Base-by-base conservation (phyloP, 345 rosid species). In the Gossypium rotundifolium region DNA sequence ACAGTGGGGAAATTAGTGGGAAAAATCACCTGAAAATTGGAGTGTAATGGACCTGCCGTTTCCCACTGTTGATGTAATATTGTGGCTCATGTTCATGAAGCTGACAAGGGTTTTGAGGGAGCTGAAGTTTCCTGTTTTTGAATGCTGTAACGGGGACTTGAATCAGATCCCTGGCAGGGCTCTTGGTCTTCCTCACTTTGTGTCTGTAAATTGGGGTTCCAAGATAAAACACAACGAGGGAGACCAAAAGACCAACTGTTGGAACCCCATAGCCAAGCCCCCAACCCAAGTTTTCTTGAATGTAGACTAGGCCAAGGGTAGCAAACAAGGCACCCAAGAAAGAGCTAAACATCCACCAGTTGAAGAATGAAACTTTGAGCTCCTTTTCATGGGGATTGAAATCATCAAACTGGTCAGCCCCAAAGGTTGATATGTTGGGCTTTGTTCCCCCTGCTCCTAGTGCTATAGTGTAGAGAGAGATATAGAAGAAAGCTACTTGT, bases 271-370 rank as follows among this genome's bases (percentile, higher is more conserved):
- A 92, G 51, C 98, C 98, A 61, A 92, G 73, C n/a, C 92, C 94
- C 98, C 98, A 92, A 0, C 96, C 96, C 22, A 88, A 49, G 75
- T 94, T 94, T 72, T 94, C 98, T 75, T 94, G 97, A 22, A 94
- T 85, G 84, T 92, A 94, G 12, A 94, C 96, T 9, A 94, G 96
- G 11, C 92, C 88, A 4, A 90, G 75, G 2, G 94, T 92, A 1
- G 98, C 97, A 60, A 86, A 75, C 17, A 94, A 79, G 9, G 90
- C 96, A 2, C 97, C 98, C 61, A 89, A 27, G 78, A 94, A 94
- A 4, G 96, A 81, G 80, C 97, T 90, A 73, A 94, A 92, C 93
- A 94, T 86, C 97, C 97, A 94, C 98, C 97, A 92, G 53, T 94
- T 92, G 84, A 94, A 94, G 87, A 94, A 94, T 2, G 98, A 90